Evolutionary conservation across 2,329 filamentous ascomycete genomes (phyloP), one percentile per base, ranked within the genome.

Genomic region (Cephalotrichum gorgonifer): DNA sequence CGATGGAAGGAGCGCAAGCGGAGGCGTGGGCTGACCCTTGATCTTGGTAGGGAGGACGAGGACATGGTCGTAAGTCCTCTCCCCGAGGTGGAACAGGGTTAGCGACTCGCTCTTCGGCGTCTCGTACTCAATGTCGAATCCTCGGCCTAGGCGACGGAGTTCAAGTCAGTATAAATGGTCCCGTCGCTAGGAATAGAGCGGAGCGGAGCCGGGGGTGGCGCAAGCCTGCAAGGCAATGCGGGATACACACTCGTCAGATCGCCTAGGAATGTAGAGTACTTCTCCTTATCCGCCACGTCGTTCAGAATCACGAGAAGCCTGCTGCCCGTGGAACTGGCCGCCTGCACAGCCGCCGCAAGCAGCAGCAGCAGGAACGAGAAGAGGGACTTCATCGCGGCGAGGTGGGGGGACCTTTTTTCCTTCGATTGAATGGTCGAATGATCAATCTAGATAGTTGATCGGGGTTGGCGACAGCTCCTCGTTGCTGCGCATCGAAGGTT

Each of bases 11-110:
- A 15, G 49, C 23, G 27, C 15, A 17, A 11, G 26, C 6, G 41
- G 25, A 25, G 38, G 22, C n/a, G 3, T 30, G 31, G 33, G 58
- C 65, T 50, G 63, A 88, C 86, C 90, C 78, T 98, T 98, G 28
- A 87, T 81, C 68, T 91, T 95, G 52, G 84, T 81, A 47, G 93
- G 93, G 55, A 97, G 80, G 57, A 98, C 76, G 55, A 97, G 68
- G 55, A 97, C 72, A 68, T 98, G 91, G 69, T 97, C 91, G 68
- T 90, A 97, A 54, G 79, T 81, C 64, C 86, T 82, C 71, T 93
- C 88, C 62, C 91, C 93, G 54, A 93, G 81, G 62, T 81, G 75
- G 72, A 96, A 95, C 56, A 98, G 75, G 47, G 79, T 76, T 58
- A 97, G 70, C 46, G 75, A 73, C 48, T 88, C 80, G 64, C 80